Conservation (phyloP, 108 stramenopile genomes). For the Skeletonema costatum region DNA sequence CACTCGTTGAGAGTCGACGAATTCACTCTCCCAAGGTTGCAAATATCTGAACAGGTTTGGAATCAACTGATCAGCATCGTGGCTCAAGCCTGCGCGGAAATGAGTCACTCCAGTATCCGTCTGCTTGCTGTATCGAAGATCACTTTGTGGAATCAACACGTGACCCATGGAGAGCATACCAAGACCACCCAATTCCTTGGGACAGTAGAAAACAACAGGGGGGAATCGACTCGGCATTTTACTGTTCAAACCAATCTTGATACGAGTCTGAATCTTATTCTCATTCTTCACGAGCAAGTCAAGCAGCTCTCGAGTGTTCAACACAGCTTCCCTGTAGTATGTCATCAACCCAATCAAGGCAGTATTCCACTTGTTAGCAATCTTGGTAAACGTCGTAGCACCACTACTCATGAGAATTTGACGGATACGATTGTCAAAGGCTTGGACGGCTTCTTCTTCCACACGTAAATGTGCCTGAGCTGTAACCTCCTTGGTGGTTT, state of each 20-base stretch:
- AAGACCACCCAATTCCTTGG: constrained; percentile 98
- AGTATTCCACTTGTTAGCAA: constrained; percentile 99
- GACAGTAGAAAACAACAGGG: constrained; percentile 93
- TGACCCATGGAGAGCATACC: constrained; percentile 99
- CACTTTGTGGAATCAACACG: constrained; percentile 98
- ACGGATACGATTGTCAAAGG: constrained; percentile 98
- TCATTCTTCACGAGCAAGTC: constrained; percentile 98
- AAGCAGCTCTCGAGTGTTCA: constrained; percentile 97
- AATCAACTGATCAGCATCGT: constrained; percentile 98
- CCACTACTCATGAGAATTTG: constrained; percentile 99
- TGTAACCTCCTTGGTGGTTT: constrained; percentile 98
- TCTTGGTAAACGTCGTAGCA: constrained; percentile 98
- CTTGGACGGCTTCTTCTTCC: constrained; percentile 90
- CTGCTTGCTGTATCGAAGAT: constrained; percentile 98
- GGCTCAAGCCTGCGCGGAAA: constrained; percentile 97
- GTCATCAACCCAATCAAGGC: constrained; percentile 98
- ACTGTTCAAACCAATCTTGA: constrained; percentile 99
- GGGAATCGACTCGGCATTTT: constrained; percentile 97
- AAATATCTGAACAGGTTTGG: constrained; percentile 98
- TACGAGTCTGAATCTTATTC: constrained; percentile 99
- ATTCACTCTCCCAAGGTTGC: constrained; percentile 99
- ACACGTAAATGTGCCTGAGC: constrained; percentile 96
- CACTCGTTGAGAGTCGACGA: constrained; percentile 98
- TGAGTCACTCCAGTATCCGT: constrained; percentile 98
- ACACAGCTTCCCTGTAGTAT: constrained; percentile 98